These are phyloP conservation scores for Pichia sp. DNA, from an alignment of 1,139 yeast species.

Conservation along the genomic window DNA sequence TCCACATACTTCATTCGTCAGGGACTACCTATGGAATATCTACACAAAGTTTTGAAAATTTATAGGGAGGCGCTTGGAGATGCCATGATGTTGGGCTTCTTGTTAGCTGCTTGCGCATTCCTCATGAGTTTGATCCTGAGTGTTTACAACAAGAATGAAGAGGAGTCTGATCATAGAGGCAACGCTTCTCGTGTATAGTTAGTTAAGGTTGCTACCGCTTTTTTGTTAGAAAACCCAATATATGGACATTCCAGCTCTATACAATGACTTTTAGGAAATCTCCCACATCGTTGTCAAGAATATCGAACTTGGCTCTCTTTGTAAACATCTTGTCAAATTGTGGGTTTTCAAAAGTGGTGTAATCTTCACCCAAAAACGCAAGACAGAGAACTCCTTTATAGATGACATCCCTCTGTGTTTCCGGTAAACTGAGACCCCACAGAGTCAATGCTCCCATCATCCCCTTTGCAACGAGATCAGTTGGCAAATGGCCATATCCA, in stretches of 20 bases:
- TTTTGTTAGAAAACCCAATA: too few relatives aligned
- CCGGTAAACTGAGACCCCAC: slow-evolving; percentile 12
- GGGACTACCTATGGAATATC: slow-evolving; percentile 25
- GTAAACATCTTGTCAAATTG: not conserved
- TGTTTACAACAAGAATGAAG: slow-evolving; percentile 13
- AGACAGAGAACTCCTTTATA: slow-evolving; percentile 17
- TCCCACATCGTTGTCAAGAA: slow-evolving; percentile 8
- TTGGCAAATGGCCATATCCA: slow-evolving; percentile 41
- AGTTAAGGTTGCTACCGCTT: too few relatives aligned
- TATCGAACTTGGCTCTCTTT: slow-evolving; percentile 3
- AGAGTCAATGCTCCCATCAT: slow-evolving; percentile 27
- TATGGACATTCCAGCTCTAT: too few relatives aligned
- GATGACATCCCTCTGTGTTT: slow-evolving; percentile 11
- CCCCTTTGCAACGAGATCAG: slow-evolving; percentile 29
- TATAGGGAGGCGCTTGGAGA: slow-evolving; percentile 23
- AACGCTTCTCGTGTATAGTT: too few relatives aligned
- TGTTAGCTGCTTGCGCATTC: slow-evolving; percentile 17
- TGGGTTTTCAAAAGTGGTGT: slow-evolving; percentile 3
- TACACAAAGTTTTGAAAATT: slow-evolving; percentile 23
- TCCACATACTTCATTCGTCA: slow-evolving; percentile 31
- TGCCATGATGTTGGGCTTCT: slow-evolving; percentile 18
- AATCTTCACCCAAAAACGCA: slow-evolving; percentile 21
- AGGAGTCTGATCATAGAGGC: not conserved
- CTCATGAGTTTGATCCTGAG: slow-evolving; percentile 19
- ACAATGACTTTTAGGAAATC: slow-evolving; percentile 5